Evolutionary conservation across 352 stramenopile genomes (phyloP).

Genomic region (Pythium folliculosum): DNA sequence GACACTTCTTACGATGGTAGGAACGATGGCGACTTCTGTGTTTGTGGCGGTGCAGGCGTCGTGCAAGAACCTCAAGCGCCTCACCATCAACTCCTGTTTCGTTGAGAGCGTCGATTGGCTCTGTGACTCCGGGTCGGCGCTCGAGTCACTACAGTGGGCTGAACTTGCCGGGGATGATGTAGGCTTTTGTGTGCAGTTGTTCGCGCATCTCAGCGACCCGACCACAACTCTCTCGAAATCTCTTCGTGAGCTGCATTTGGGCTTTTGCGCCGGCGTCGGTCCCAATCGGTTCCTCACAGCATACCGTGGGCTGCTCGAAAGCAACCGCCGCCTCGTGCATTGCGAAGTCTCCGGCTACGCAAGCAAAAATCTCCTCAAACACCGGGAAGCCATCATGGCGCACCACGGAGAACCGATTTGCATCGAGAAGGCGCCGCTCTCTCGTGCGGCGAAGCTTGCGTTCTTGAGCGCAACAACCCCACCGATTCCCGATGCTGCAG

Average conservation of each 20-base stretch:
- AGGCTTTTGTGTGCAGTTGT: neutral
- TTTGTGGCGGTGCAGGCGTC: constrained; percentile 4
- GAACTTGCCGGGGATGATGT: neutral
- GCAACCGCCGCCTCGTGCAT: constrained; percentile 7
- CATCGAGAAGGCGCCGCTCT: constrained; percentile 7
- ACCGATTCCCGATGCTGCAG: neutral
- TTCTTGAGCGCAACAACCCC: constrained; percentile 16
- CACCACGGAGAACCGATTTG: constrained; percentile 18
- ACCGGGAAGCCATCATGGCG: constrained; percentile 5
- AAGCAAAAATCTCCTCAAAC: neutral
- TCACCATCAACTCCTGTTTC: neutral
- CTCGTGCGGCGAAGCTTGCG: constrained; percentile 3
- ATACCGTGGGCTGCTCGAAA: constrained; percentile 8
- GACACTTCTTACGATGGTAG: neutral
- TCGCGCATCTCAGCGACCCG: constrained; percentile 2
- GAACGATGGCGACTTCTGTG: neutral
- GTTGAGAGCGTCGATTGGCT: constrained; percentile 11
- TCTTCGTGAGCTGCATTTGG: constrained; percentile 7
- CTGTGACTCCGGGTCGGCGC: neutral
- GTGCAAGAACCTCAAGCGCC: constrained; percentile 17
- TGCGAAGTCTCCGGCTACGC: neutral
- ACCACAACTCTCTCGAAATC: constrained; percentile 6
- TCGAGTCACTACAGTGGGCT: constrained; percentile 2
- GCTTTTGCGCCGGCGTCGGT: neutral
- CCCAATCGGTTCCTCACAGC: neutral